Base-by-base conservation (phyloP, 371 early-diverging fungal species). In the Mucor irregularis region DNA sequence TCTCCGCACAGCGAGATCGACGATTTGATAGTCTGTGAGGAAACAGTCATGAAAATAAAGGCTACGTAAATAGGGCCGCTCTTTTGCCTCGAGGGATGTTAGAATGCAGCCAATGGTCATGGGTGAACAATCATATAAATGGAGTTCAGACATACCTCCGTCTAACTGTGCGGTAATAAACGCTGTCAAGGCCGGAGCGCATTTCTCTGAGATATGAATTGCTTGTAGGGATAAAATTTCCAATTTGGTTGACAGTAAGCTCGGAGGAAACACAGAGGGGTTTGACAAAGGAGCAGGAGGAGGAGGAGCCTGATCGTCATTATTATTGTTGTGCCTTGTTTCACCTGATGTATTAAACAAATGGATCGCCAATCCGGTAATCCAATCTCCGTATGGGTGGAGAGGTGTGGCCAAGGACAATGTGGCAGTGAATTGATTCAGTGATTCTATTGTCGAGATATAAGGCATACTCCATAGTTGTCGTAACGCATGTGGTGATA, bases 401-500 rank as follows among this genome's bases (percentile, higher is more conserved):
- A 11, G 31, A 33, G 57, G 28, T 4, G 10, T 33, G 22, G 31
- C 11, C 16, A 34, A 25, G 7, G 11, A 1, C 16, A 56, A 17
- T n/a, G 49, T 56, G 24, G 29, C 17, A 11, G 42, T 11, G 6
- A 56, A 19, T 24, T 17, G 24, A 17, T 9, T 11, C 5, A 58
- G 14, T 13, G 46, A 24, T 40, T 25, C 11, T 4, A 19, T 14
- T 8, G 16, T 46, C n/a, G 39, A 29, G 24, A 58, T 44, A n/a
- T 37, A 45, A 1, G 59, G 59, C 13, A 14, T 30, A 1, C 38
- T 26, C 59, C 59, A 58, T 13, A 58, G 31, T 16, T 45, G 42
- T 37, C 22, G 42, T 3, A 58, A 28, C 10, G 58, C 51, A 29
- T 44, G 33, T 7, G 34, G 25, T 1, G 58, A 58, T 7, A 58